Base-by-base conservation (phyloP, 148 eudicot genomes). In the Camellia lanceoleosa region DNA sequence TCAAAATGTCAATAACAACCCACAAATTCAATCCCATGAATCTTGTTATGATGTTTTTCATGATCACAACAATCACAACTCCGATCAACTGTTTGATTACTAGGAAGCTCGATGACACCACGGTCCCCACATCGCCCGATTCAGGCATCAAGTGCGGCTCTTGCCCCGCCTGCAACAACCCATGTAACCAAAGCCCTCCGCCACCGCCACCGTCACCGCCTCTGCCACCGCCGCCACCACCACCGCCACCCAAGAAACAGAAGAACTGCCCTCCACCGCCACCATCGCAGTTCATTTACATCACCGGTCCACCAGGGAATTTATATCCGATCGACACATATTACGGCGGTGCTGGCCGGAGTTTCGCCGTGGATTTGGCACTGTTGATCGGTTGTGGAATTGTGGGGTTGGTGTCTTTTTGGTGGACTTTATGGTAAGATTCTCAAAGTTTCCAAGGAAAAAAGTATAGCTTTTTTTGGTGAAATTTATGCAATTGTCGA, bases 221-320 rank as follows among this genome's bases (percentile, higher is more conserved):
- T n/a, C n/a, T n/a, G n/a, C n/a, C n/a, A n/a, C n/a, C 23, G 11
- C 81, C 82, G 8, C 75, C 81, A 0, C 59, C 81, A 0, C 78
- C 81, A 0, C 81, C 81, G 4, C 70, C 82, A 0, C 75, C 78
- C 78, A 51, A 84, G 81, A 84, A 76, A 44, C 64, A 56, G 18
- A 43, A 20, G 41, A 14, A 71, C 80, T 84, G 83, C 74, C 83
- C 86, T 16, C 83, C 83, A 3, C 79, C 81, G 5, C 82, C 78
- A 15, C 70, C 81, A 0, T 13, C 83, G 7, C 30, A 74, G 1
- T 77, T 56, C 43, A 41, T 78, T 47, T 77, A 85, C 83, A 47
- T 87, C 0, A 75, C 71, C 30, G 89, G 87, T 23, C 92, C 92
- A 2, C 92, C 92, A 14, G 91, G 89, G n/a, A 82, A 63, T 54